Evolutionary conservation across 202 grass and related monocot genomes (phyloP).

Genomic region (Bolboschoenoplectus hybrid): DNA sequence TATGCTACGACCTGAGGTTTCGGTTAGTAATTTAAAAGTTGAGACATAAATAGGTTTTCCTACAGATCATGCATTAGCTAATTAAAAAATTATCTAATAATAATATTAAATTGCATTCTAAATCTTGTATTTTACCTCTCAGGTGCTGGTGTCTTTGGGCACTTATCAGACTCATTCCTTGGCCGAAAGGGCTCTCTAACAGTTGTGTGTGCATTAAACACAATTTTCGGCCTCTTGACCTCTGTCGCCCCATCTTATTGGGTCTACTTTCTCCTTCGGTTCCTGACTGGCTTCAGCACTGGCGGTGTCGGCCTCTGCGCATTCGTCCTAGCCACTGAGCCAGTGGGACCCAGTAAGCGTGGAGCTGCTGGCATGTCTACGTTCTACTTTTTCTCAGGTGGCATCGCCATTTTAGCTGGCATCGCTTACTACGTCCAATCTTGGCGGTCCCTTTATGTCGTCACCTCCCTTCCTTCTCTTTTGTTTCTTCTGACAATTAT

Average conservation of each 20-base stretch:
- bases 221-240: conserved; percentile 73
- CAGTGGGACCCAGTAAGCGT: conserved; percentile 58
- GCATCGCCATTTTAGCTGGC: conserved; percentile 67
- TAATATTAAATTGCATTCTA: neutral
- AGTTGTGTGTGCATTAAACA: conserved; percentile 64
- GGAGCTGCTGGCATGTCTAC: conserved; percentile 74
- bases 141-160: conserved; percentile 87
- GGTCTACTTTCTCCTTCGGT: conserved; percentile 58
- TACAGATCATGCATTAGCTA: neutral
- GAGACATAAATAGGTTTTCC: neutral
- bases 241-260: conserved; percentile 58
- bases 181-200: conserved; percentile 62
- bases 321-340: conserved; percentile 95
- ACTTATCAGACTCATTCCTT: conserved; percentile 77
- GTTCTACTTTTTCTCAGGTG: conserved; percentile 92
- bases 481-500: conserved; percentile 47
- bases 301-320: conserved; percentile 75
- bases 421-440: conserved; percentile 55
- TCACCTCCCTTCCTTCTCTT: conserved; percentile 71
- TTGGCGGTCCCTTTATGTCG: conserved; percentile 68
- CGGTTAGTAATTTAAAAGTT: neutral
- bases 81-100: too few species aligned
- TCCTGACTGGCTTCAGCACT: conserved; percentile 84
- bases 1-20: neutral
- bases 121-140: neutral